These are phyloP conservation scores for Venturia asperata DNA, from an alignment of 2,329 filamentous ascomycete genomes.

Conservation along the genomic window DNA sequence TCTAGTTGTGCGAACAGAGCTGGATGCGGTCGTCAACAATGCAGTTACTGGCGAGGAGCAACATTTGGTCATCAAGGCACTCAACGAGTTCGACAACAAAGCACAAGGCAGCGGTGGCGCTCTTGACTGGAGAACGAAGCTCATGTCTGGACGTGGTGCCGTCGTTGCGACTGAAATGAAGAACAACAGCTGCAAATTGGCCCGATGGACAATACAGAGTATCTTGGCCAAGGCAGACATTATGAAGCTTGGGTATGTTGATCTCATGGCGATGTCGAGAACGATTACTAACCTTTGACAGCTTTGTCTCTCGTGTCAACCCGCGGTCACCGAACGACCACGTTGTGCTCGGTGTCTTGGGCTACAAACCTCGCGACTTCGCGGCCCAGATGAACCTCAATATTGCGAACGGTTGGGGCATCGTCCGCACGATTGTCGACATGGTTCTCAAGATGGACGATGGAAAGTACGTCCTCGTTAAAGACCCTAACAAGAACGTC, in stretches of 20 bases:
- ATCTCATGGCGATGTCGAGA: constrained; percentile 20
- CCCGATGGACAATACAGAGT: constrained; percentile 93
- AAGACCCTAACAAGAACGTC: constrained; percentile 96
- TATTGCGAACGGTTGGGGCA: constrained; percentile 96
- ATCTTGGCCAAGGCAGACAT: constrained; percentile 95
- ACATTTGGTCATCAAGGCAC: constrained; percentile 82
- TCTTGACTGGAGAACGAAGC: constrained; percentile 93
- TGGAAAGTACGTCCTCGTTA: constrained; percentile 70
- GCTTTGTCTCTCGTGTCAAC: constrained; percentile 91
- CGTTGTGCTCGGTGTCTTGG: constrained; percentile 88
- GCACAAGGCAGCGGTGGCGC: constrained; percentile 91
- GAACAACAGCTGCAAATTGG: constrained; percentile 99
- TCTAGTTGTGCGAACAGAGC: constrained; percentile 86
- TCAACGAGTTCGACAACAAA: constrained; percentile 99
- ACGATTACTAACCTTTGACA: constrained; percentile 35
- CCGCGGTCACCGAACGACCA: constrained; percentile 90
- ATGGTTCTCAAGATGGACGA: constrained; percentile 76
- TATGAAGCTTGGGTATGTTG: constrained; percentile 88
- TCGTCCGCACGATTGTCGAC: constrained; percentile 94
- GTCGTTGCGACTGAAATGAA: constrained; percentile 99
- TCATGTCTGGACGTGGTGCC: constrained; percentile 88
- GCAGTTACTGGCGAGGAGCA: constrained; percentile 87
- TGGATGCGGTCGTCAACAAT: constrained; percentile 95
- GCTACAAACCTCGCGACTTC: constrained; percentile 97
- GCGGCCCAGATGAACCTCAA: constrained; percentile 97